Percentiles rank a stretch among this genome's conserved stretches.
Evolutionary conservation across 352 stramenopile genomes (phyloP).

Genomic region (Globisporangium polare): DNA sequence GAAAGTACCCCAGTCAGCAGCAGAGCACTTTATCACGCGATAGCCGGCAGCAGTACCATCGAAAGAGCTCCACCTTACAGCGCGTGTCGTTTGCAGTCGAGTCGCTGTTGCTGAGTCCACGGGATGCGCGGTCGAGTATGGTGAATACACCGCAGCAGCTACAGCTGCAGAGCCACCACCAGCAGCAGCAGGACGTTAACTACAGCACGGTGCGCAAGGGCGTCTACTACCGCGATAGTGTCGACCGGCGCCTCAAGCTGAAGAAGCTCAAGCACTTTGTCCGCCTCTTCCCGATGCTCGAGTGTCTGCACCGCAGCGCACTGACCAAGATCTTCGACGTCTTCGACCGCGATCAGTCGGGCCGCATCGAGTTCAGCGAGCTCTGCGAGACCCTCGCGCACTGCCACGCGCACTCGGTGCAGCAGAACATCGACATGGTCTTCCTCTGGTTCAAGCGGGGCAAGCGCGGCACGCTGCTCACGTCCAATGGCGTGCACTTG

Average conservation of each 20-base stretch:
- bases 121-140: not conserved
- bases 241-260: slow-evolving; percentile 44
- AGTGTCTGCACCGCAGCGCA: slow-evolving; percentile 22
- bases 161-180: not conserved
- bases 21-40: not conserved
- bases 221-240: slow-evolving; percentile 30
- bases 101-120: slow-evolving; percentile 10
- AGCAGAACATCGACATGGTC: slow-evolving; percentile 40
- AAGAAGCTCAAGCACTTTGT: slow-evolving; percentile 37
- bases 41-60: slow-evolving; percentile 17
- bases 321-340: slow-evolving; percentile 40
- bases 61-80: slow-evolving; percentile 11
- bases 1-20: slow-evolving; percentile 10
- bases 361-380: slow-evolving; percentile 56
- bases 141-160: not conserved
- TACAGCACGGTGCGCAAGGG: slow-evolving; percentile 23
- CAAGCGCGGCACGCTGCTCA: slow-evolving; percentile 23
- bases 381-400: slow-evolving; percentile 55
- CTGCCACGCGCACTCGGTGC: slow-evolving; percentile 25
- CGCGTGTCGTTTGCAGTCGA: slow-evolving; percentile 18
- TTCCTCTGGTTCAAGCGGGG: slow-evolving; percentile 51
- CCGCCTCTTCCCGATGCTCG: slow-evolving; percentile 53
- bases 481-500: slow-evolving; percentile 26
- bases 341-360: slow-evolving; percentile 42
- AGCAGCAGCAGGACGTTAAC: not conserved